phyloP scores from a whole-genome alignment of 306 rosid genomes.

The Datisca glomerata region DNA sequence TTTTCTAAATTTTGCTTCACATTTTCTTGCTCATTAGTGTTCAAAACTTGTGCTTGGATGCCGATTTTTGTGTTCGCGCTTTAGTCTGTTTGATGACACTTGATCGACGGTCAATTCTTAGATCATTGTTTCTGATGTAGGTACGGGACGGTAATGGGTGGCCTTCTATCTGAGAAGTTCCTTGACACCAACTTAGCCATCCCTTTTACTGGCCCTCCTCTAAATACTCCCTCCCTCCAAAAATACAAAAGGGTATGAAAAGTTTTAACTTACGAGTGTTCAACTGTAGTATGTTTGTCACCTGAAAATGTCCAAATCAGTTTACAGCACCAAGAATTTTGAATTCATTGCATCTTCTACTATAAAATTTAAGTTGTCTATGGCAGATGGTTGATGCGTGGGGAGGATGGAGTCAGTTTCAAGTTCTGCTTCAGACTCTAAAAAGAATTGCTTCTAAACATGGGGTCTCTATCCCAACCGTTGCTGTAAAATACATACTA shows the following conservation, averaged over 20 bases:
- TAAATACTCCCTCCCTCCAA: constrained; percentile 91
- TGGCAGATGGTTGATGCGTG: constrained; percentile 91
- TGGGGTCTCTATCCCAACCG: constrained; percentile 65
- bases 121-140: too few relatives aligned
- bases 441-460: constrained; percentile 73
- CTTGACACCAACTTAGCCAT: constrained; percentile 72
- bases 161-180: constrained; percentile 85
- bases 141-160: constrained; percentile 96
- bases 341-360: too few relatives aligned
- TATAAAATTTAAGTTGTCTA: too few relatives aligned
- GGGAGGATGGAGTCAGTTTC: constrained; percentile 94
- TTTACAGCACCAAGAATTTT: too few relatives aligned
- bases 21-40: too few relatives aligned
- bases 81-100: too few relatives aligned
- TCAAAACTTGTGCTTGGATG: too few relatives aligned
- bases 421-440: constrained; percentile 71
- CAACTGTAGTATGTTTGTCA: too few relatives aligned
- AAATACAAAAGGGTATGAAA: constrained; percentile 75
- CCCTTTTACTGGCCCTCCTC: constrained; percentile 79
- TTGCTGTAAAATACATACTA: constrained; percentile 71
- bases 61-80: too few relatives aligned
- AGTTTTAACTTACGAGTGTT: constrained; percentile 7
- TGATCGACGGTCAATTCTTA: too few relatives aligned
- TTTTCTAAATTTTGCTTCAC: too few relatives aligned
- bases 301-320: too few relatives aligned